Conservation (phyloP, 2,329 filamentous ascomycete species). For the Calonectria pseudoturangicola region DNA sequence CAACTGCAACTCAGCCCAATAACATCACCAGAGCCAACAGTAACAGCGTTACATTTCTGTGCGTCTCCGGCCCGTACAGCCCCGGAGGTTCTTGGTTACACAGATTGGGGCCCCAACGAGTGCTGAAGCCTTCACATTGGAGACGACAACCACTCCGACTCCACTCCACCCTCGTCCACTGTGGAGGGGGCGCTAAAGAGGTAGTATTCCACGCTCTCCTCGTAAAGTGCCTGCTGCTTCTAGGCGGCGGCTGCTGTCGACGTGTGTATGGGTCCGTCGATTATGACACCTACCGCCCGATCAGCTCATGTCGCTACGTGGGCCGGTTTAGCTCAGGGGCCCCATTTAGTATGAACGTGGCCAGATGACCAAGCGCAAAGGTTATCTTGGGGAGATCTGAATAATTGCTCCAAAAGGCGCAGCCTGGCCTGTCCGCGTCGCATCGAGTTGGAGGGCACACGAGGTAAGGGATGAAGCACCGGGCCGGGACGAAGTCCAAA, state of each 20-base stretch:
- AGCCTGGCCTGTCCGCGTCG: not conserved
- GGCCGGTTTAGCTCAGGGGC: not conserved
- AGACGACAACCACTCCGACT: not conserved
- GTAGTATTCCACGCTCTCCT: not conserved
- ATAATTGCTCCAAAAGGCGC: not conserved
- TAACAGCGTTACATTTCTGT: not conserved
- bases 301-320: not conserved
- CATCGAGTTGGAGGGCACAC: not conserved
- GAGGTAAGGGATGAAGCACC: not conserved
- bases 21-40: not conserved
- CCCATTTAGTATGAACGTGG: constrained; percentile 5
- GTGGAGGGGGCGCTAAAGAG: constrained; percentile 5
- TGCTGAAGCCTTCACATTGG: not conserved
- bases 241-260: constrained; percentile 13
- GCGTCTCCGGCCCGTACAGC: too few relatives aligned
- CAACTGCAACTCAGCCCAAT: constrained; percentile 11
- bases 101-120: not conserved
- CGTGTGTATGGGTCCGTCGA: not conserved
- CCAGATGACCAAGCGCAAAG: not conserved
- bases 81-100: constrained; percentile 20
- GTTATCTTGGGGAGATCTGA: not conserved
- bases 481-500: constrained; percentile 3
- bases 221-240: not conserved
- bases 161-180: not conserved
- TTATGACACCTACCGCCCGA: not conserved